Base-by-base conservation (phyloP, 2,329 filamentous ascomycete genomes). In the Verticillium alfalfae region DNA sequence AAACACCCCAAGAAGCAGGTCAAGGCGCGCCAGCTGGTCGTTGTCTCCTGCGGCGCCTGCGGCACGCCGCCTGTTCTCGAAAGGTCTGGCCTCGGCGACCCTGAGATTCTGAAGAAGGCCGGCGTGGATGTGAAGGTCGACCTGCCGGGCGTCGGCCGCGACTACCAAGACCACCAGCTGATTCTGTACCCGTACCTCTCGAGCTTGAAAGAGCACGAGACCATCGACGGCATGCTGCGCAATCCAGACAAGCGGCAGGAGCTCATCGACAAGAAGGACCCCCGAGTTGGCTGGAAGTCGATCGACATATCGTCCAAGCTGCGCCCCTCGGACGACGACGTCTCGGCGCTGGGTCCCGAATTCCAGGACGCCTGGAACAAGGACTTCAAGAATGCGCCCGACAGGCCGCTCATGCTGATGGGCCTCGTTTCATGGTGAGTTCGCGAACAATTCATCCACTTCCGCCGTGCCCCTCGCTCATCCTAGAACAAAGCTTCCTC, bases 241-340 rank as follows among this genome's bases (percentile, higher is more conserved):
- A 69, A 49, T 66, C 63, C 65, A 2, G 57, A 67, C 6, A 64
- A 67, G 9, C 55, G 63, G 2, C 60, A 65, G 22, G 62, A 70
- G 8, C 59, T 69, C 6, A 60, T 74, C 13, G 59, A 58, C 3
- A 62, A 64, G 36, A 68, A 68, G 13, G 63, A 72, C 59, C 61
- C 65, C 56, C 71, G 81, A 22, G 72, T 86, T 1, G 82, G 83
- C 18, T 85, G 82, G 79, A 87, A 86, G 61, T 78, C 72, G 3
- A 76, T 84, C 62, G 84, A 86, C 62, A 73, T 81, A 18, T 73
- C 74, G n/a, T 75, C 75, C 58, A 87, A 86, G 67, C 71, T 86
- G 61, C 78, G 84, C 4, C 82, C 83, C 0, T 79, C 79, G 0
- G 76, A 80, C n/a, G 70, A 73, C 26, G 84, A 86, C 60, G 76